Conservation (phyloP, 1,284 basidiomycete genomes). For the Leucoagaricus sp. region DNA sequence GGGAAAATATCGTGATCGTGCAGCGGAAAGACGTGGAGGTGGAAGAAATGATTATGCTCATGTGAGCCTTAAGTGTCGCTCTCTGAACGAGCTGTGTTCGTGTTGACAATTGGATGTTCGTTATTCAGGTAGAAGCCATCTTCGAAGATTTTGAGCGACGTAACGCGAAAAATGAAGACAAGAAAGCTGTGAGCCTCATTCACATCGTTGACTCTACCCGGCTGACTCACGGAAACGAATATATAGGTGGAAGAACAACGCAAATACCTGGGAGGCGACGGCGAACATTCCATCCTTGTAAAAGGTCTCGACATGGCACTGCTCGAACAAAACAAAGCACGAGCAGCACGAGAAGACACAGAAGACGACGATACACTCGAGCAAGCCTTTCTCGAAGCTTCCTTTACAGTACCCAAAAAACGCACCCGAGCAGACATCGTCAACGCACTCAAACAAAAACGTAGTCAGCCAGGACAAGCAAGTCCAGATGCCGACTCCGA, state of each 20-base stretch:
- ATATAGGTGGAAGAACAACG: slow-evolving; percentile 80
- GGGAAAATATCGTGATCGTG: slow-evolving; percentile 66
- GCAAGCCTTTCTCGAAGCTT: slow-evolving; percentile 55
- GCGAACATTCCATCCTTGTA: slow-evolving; percentile 82
- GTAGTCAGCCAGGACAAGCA: slow-evolving; percentile 28
- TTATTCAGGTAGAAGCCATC: slow-evolving; percentile 78
- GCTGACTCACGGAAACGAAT: neutral
- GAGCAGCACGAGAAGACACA: slow-evolving; percentile 46
- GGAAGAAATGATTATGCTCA: slow-evolving; percentile 69
- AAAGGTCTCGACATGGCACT: slow-evolving; percentile 91
- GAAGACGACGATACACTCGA: slow-evolving; percentile 80
- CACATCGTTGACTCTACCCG: neutral
- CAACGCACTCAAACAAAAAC: slow-evolving; percentile 69
- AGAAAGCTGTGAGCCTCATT: slow-evolving; percentile 44
- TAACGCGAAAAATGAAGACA: slow-evolving; percentile 54
- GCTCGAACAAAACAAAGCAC: slow-evolving; percentile 81
- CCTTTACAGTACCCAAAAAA: slow-evolving; percentile 48
- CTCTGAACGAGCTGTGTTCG: too few relatives aligned
- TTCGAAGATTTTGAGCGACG: slow-evolving; percentile 79
- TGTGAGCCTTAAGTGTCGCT: too few relatives aligned
- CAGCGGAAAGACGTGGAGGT: slow-evolving; percentile 65
- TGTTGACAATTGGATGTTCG: neutral
- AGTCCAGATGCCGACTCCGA: slow-evolving; percentile 11
- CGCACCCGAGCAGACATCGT: slow-evolving; percentile 75
- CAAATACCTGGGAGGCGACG: slow-evolving; percentile 86